These are phyloP conservation scores for Mallotus repandus DNA, from an alignment of 441 rosid species.

Conservation along the genomic window DNA sequence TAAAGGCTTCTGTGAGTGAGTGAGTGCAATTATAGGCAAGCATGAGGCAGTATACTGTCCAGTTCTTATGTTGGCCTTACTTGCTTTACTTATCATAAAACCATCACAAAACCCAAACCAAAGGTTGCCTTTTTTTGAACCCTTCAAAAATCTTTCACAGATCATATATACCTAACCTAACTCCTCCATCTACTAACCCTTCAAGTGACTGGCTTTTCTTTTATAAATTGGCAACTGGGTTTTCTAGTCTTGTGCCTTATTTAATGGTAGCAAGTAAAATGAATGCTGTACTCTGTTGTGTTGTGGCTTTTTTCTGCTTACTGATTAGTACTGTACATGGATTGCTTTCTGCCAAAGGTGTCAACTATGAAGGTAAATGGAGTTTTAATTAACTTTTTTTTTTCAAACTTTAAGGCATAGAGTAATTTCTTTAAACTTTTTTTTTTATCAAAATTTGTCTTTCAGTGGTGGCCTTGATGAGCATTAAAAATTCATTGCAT, in stretches of 20 bases:
- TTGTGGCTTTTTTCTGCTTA: constrained; percentile 38
- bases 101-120: constrained; percentile 27
- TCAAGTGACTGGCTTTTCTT: constrained; percentile 5
- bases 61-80: constrained; percentile 27
- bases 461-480: constrained; percentile 84
- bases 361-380: constrained; percentile 82
- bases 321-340: constrained; percentile 52
- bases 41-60: constrained; percentile 25
- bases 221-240: constrained; percentile 11
- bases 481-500: constrained; percentile 49
- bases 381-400: background rate
- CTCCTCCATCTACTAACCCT: background rate
- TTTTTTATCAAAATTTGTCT: constrained; percentile 17
- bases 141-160: constrained; percentile 10
- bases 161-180: background rate
- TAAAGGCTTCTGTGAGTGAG: constrained; percentile 30
- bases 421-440: constrained; percentile 7
- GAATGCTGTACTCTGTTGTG: constrained; percentile 27
- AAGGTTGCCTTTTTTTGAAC: constrained; percentile 20
- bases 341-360: constrained; percentile 84
- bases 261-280: constrained; percentile 43
- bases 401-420: background rate
- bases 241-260: constrained; percentile 20
- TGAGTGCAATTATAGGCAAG: constrained; percentile 30
- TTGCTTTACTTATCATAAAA: background rate